A percentile compares a stretch with the other conserved stretches of the same genome.
Conservation (phyloP, 768 basidiomycete genomes). For the Xanthoconium purpureum region DNA sequence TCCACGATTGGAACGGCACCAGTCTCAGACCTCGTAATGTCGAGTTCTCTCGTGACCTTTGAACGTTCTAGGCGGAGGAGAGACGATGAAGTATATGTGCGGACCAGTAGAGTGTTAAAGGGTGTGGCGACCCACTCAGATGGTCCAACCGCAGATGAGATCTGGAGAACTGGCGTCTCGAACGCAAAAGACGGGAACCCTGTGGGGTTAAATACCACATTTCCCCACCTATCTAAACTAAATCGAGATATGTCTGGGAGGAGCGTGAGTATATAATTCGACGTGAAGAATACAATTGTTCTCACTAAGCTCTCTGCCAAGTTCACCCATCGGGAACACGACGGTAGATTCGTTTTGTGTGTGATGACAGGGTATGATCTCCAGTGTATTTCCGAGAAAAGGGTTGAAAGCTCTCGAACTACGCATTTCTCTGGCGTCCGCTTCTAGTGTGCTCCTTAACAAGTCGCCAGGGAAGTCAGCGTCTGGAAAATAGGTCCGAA, state of each 20-base stretch:
- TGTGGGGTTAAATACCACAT: constrained; percentile 32
- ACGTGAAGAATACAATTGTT: not conserved
- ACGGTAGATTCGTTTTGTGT: constrained; percentile 33
- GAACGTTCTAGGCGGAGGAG: constrained; percentile 33
- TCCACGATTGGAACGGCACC: constrained; percentile 46
- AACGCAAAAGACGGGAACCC: constrained; percentile 46
- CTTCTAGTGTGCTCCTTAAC: constrained; percentile 51
- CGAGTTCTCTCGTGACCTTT: constrained; percentile 33
- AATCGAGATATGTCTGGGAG: constrained; percentile 48
- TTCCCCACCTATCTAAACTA: constrained; percentile 22
- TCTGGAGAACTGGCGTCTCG: constrained; percentile 67
- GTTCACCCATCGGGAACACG: constrained; percentile 65
- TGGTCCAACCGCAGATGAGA: constrained; percentile 37
- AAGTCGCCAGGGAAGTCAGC: constrained; percentile 71
- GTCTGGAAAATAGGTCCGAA: constrained; percentile 69
- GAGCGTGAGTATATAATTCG: constrained; percentile 3
- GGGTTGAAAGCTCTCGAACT: constrained; percentile 53
- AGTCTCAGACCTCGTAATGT: constrained; percentile 39
- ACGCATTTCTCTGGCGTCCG: constrained; percentile 38
- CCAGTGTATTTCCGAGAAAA: constrained; percentile 52
- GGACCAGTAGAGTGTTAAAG: constrained; percentile 34
- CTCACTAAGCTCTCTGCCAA: constrained; percentile 59
- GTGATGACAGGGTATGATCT: constrained; percentile 33
- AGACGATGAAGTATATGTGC: constrained; percentile 46
- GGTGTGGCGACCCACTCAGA: constrained; percentile 11